phyloP scores from a whole-genome alignment of 257 asterid genomes.

The Solanum virginianum region DNA sequence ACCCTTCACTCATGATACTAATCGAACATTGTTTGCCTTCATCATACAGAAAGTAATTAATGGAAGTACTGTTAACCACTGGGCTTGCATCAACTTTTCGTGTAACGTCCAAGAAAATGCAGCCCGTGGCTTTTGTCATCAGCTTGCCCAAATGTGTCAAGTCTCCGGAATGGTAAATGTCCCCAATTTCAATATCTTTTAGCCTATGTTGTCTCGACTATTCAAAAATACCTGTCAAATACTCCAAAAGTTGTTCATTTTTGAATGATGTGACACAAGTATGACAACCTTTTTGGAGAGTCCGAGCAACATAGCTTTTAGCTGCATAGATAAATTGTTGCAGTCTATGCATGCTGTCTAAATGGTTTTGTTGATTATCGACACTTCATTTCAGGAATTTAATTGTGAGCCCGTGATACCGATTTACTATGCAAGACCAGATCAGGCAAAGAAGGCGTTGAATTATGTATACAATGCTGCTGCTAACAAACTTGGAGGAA shows the following conservation, averaged over 20 bases:
- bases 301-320: not conserved
- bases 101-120: conserved; percentile 87
- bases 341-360: not conserved
- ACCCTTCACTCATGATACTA: not conserved
- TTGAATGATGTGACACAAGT: not conserved
- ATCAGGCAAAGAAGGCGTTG: conserved; percentile 90
- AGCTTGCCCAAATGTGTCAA: conserved; percentile 97
- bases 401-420: conserved; percentile 81
- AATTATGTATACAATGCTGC: conserved; percentile 78
- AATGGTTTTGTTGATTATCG: not conserved
- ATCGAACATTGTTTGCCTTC: not conserved
- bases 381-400: conserved; percentile 45
- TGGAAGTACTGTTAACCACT: conserved; percentile 86
- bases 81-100: conserved; percentile 99
- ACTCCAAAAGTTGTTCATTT: not conserved
- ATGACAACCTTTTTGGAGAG: not conserved
- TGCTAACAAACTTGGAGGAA: conserved; percentile 71
- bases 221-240: not conserved
- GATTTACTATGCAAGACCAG: conserved; percentile 69
- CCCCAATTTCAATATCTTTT: not conserved
- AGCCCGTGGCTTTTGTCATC: conserved; percentile 91
- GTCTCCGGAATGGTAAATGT: conserved; percentile 83
- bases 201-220: not conserved
- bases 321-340: not conserved
- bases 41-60: conserved; percentile 74